These are phyloP conservation scores for Talaromyces albobiverticillius DNA, from an alignment of 2,329 filamentous ascomycete species.

Conservation along the genomic window DNA sequence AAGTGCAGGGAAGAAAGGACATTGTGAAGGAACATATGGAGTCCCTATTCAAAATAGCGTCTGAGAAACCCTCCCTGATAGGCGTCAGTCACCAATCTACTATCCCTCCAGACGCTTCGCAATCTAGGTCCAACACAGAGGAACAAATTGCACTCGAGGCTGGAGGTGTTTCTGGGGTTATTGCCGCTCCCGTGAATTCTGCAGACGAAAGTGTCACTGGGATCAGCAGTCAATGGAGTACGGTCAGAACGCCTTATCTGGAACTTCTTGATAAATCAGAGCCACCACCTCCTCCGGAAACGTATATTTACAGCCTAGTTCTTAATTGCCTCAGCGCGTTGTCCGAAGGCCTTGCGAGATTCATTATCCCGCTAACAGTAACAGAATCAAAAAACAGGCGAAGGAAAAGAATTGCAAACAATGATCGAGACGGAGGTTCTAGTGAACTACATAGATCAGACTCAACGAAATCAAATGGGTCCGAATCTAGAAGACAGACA, in stretches of 20 bases:
- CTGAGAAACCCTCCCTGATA: constrained; percentile 85
- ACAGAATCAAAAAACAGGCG: constrained; percentile 62
- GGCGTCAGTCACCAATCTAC: constrained; percentile 87
- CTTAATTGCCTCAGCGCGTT: constrained; percentile 85
- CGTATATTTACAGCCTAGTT: constrained; percentile 87
- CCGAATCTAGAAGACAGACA: constrained; percentile 26
- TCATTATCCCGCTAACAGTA: constrained; percentile 86
- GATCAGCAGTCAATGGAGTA: constrained; percentile 90
- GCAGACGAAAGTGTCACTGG: constrained; percentile 66
- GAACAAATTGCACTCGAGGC: constrained; percentile 90
- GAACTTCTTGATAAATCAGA: constrained; percentile 93
- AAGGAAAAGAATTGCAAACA: constrained; percentile 33
- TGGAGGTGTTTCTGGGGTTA: constrained; percentile 81
- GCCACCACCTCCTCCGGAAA: constrained; percentile 78
- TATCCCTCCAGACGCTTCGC: constrained; percentile 63
- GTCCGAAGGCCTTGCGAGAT: constrained; percentile 89
- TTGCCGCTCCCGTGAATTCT: constrained; percentile 66
- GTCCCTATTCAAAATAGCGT: constrained; percentile 86
- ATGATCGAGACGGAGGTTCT: constrained; percentile 33
- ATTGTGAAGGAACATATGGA: constrained; percentile 80
- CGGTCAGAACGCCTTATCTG: constrained; percentile 79
- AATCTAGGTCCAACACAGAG: constrained; percentile 57
- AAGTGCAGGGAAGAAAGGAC: constrained; percentile 65
- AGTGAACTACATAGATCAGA: constrained; percentile 32
- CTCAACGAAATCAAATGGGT: constrained; percentile 22